Evolutionary conservation across 495 filamentous ascomycete species (phyloP), one percentile per base, ranked within the genome.

Genomic region (Ramalina intermedia): DNA sequence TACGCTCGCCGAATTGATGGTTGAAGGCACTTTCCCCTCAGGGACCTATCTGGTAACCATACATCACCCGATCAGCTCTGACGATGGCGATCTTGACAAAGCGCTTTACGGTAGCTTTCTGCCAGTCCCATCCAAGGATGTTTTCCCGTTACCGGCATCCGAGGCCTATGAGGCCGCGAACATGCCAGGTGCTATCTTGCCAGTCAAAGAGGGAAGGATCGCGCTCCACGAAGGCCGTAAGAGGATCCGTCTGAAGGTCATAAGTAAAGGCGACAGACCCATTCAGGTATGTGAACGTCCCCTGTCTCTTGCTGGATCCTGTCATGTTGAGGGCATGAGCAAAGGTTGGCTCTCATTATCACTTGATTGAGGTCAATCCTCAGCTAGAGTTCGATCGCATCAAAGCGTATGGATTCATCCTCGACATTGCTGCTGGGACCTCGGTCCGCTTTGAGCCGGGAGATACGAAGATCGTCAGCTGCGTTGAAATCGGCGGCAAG

Each of bases 11-110:
- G 84, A 93, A 67, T 75, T 98, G 51, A 85, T 89, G 70, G 81
- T 96, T 49, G 91, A 98, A 65, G 91, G 93, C 36, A 98, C 91
- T 0, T 98, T 98, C 55, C 80, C 75, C 3, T 79, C 72, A 8
- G 93, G 91, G 33, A 96, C 89, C 13, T 96, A 94, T 60, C 78
- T 98, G 16, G 91, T 98, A 1, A 98, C 91, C 0, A 85, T 98
- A 20, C 87, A 95, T 63, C 72, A 91, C 60, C 91, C 91, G 18
- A 82, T 98, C 63, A 78, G 76, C 56, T 81, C 78, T 51, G 84
- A 94, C 50, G 86, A 96, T 57, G 93, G 91, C 4, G 78, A 96
- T 58, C 71, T 98, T 13, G 80, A 77, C 43, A 78, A 79, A 48
- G 93, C 91, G 1, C 67, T 98, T 8, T 96, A 96, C 63, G 88